Evolutionary conservation across 495 filamentous ascomycete species (phyloP).

Genomic region (Oidiodendron maius): DNA sequence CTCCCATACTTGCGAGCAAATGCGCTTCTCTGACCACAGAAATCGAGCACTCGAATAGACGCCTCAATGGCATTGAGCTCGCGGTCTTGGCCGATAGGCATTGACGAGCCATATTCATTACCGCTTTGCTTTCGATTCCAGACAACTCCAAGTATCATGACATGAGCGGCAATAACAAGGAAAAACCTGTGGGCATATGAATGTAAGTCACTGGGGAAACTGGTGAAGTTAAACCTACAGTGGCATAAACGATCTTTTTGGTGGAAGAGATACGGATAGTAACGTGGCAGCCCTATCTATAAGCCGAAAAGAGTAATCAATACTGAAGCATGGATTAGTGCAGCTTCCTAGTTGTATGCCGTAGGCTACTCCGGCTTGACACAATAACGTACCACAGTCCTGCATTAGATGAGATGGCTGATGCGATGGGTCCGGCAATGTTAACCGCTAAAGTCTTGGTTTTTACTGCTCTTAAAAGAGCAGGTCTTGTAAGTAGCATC

Average conservation of each 20-base stretch:
- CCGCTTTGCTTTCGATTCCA: conserved; percentile 12
- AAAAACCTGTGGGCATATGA: conserved; percentile 14
- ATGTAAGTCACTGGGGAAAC: neutral
- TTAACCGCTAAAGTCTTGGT: conserved; percentile 3
- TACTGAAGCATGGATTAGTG: conserved; percentile 10
- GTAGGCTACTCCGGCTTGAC: neutral
- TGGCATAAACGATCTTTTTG: conserved; percentile 11
- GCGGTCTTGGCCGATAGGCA: conserved; percentile 2
- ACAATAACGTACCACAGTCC: conserved; percentile 9
- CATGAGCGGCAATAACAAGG: conserved; percentile 13
- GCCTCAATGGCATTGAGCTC: conserved; percentile 12
- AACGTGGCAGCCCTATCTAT: conserved; percentile 9
- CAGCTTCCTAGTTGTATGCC: no score
- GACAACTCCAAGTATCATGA: conserved; percentile 11
- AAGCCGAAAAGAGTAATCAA: conserved; percentile 11
- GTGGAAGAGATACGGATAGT: conserved; percentile 7
- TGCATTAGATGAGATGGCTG: conserved; percentile 13
- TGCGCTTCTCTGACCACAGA: conserved; percentile 12
- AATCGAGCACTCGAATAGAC: conserved; percentile 9
- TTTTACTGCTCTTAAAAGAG: conserved; percentile 11
- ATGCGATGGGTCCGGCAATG: conserved; percentile 11
- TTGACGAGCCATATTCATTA: neutral
- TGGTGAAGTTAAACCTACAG: conserved; percentile 6
- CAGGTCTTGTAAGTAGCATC: conserved; percentile 12
- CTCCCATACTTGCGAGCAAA: conserved; percentile 12